Evolutionary conservation across 352 stramenopile genomes (phyloP).

Genomic region (Pythium myriotylum): DNA sequence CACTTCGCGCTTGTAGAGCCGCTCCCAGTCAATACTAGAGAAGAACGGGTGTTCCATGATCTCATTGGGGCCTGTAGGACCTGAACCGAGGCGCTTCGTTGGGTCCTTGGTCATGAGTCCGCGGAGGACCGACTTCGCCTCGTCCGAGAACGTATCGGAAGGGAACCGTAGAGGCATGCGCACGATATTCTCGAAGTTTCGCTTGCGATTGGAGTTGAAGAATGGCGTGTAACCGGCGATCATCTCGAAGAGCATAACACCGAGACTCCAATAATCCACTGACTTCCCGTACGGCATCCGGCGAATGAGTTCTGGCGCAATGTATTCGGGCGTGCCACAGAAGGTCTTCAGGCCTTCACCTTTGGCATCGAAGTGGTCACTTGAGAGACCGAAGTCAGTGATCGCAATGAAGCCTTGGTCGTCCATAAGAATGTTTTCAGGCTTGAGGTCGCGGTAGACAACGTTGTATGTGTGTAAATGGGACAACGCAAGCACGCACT

Average conservation of each 20-base stretch:
- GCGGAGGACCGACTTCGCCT: constrained; percentile 73
- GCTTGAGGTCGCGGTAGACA: constrained; percentile 91
- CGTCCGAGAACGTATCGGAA: constrained; percentile 66
- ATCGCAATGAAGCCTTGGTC: constrained; percentile 83
- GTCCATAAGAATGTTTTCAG: constrained; percentile 90
- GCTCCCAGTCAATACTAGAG: constrained; percentile 70
- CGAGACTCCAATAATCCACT: constrained; percentile 90
- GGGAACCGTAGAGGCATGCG: constrained; percentile 74
- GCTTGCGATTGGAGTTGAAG: constrained; percentile 75
- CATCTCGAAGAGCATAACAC: constrained; percentile 87
- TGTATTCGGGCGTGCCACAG: constrained; percentile 86
- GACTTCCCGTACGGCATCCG: constrained; percentile 72
- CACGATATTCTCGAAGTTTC: constrained; percentile 90
- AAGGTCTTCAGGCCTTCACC: constrained; percentile 77
- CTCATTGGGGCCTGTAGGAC: constrained; percentile 64
- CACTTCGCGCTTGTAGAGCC: constrained; percentile 76
- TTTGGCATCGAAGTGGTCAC: constrained; percentile 77
- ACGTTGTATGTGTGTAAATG: constrained; percentile 88
- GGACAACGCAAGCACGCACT: constrained; percentile 79
- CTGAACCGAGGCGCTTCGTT: constrained; percentile 70
- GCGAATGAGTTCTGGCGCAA: constrained; percentile 79
- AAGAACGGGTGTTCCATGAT: constrained; percentile 90
- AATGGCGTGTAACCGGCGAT: constrained; percentile 79
- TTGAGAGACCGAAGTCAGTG: constrained; percentile 89
- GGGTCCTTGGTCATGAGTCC: constrained; percentile 78